Percentiles rank a stretch among this genome's conserved stretches.
These are phyloP conservation scores for Antitrichia curtipendula DNA, from an alignment of 225 moss, liverwort and hornwort genomes.

Conservation along the genomic window DNA sequence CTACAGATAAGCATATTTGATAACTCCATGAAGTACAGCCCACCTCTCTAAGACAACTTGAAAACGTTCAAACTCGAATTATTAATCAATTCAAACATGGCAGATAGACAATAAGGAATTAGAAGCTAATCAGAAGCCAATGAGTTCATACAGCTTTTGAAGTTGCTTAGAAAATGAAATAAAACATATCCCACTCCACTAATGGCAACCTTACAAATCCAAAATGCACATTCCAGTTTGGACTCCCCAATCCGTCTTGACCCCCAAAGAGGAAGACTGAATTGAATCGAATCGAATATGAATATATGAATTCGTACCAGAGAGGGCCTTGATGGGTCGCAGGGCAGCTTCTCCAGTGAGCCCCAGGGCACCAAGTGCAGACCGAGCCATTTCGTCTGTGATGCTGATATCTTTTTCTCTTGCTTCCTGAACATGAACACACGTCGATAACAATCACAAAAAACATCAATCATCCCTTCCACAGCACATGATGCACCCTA, in stretches of 20 bases:
- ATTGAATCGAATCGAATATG: neutral
- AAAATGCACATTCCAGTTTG: neutral
- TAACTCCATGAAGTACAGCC: neutral
- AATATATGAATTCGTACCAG: slow-evolving; percentile 32
- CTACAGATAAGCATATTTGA: too few species aligned
- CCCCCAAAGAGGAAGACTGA: neutral
- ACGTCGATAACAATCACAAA: neutral
- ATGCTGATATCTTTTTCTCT: slow-evolving; percentile 72
- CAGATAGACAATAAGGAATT: neutral
- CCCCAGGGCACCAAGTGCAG: slow-evolving; percentile 88
- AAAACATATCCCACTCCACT: neutral
- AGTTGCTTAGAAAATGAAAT: neutral
- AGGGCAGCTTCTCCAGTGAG: slow-evolving; percentile 85
- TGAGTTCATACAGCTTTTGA: neutral
- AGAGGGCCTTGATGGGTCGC: slow-evolving; percentile 77
- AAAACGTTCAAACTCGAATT: neutral
- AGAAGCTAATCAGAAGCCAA: neutral
- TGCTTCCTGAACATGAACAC: slow-evolving; percentile 44
- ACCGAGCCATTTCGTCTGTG: slow-evolving; percentile 78
- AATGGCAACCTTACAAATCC: neutral
- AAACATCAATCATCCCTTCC: neutral
- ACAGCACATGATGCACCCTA: neutral
- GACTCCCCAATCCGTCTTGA: neutral
- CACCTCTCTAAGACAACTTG: too few species aligned
- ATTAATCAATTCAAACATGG: neutral